Evolutionary conservation across 225 moss, liverwort and hornwort species (phyloP), one percentile per base, ranked within the genome.

Genomic region (Pleurozium schreberi): DNA sequence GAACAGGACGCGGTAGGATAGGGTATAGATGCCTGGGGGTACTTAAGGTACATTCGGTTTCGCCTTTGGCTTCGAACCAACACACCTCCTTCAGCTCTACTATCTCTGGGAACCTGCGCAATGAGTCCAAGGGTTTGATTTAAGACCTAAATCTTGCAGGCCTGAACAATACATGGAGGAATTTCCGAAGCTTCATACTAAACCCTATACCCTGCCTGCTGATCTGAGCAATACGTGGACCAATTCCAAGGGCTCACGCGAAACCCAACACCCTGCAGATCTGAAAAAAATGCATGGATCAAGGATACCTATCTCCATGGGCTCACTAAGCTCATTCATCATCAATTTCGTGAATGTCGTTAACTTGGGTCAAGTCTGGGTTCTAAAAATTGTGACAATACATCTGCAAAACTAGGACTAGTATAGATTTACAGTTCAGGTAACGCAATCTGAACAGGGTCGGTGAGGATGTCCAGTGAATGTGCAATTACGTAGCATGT

Each of bases 61-160:
- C 75, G 10, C 92, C 91, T 40, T 26, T 87, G 16, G 60, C 91
- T 50, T 92, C 88, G 65, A 93, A 93, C 88, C 88, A 91, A 26
- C 86, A 91, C 53, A 92, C 93, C 9, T 45, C 5, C 28, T 52
- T 89, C 81, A 93, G 69, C 40, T 36, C 62, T 22, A 92, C 93
- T 40, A 93, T 89, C 63, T 92, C 89, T 20, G 85, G 87, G 64
- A 92, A 93, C 80, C 92, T 93, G 89, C 42, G 55, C n/a, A 40
- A n/a, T 3, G 18, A 66, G 28, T 83, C 38, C 66, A 15, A 66
- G 66, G 27, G 38, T 50, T 52, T 10, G 27, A 26, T 22, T 36
- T 83, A 52, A 66, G 18, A 12, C 50, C 66, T 26, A 52, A 57
- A 5, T 13, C 55, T 40, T 53, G 28, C 49, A 40, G 21, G 14